These are phyloP conservation scores for Clathrospora elynae DNA, from an alignment of 2,329 filamentous ascomycete genomes.

Conservation along the genomic window DNA sequence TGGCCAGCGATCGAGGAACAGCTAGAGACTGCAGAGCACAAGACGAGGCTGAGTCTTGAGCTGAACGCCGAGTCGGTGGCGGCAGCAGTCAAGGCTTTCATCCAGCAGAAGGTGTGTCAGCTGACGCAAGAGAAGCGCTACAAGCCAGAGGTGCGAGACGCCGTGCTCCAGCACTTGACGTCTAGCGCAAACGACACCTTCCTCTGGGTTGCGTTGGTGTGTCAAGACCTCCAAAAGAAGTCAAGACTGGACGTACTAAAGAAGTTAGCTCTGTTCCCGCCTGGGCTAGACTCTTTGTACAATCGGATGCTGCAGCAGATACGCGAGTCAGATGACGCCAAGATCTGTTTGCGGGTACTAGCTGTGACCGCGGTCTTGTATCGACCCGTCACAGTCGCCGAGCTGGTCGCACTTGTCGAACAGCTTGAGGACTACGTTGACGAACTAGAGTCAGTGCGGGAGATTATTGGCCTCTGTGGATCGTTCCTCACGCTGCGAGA, in stretches of 20 bases:
- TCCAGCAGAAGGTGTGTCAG: constrained; percentile 46
- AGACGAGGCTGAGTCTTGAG: constrained; percentile 38
- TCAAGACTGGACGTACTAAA: constrained; percentile 13
- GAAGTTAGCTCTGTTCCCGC: constrained; percentile 38
- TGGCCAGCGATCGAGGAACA: constrained; percentile 39
- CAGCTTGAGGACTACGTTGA: constrained; percentile 9
- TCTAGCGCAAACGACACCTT: constrained; percentile 44
- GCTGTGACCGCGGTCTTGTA: constrained; percentile 36
- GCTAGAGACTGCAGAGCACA: constrained; percentile 26
- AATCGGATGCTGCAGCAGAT: constrained; percentile 48
- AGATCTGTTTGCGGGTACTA: constrained; percentile 47
- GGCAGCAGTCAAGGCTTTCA: constrained; percentile 47
- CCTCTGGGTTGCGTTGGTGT: constrained; percentile 42
- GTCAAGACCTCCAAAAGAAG: constrained; percentile 36
- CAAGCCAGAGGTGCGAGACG: constrained; percentile 45
- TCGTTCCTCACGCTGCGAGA: no score
- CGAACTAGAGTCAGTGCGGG: no score
- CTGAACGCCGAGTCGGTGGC: constrained; percentile 45
- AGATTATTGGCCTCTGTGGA: no score
- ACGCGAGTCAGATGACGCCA: constrained; percentile 26
- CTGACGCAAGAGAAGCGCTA: no score
- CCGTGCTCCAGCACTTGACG: constrained; percentile 23
- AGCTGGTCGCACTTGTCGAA: constrained; percentile 40
- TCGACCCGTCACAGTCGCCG: constrained; percentile 46
- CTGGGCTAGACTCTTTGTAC: constrained; percentile 49